Conservation (phyloP, 768 basidiomycete species). For the Daedaleopsis nitida region DNA sequence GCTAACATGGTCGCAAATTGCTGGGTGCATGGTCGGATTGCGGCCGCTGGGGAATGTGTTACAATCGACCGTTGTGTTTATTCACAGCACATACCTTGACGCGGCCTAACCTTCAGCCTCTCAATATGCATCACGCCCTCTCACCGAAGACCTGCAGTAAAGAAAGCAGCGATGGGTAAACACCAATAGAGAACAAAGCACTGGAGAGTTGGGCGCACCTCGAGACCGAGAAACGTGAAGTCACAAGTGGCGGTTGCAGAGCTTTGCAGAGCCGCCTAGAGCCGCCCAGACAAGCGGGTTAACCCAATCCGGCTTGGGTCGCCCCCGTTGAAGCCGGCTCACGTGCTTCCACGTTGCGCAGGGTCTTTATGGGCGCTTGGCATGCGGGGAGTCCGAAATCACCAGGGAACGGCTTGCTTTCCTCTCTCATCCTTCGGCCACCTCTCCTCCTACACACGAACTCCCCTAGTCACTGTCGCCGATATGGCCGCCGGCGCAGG, state of each 20-base stretch:
- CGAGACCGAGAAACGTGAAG: conserved; percentile 2
- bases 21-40: conserved; percentile 59
- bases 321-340: no score
- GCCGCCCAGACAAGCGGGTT: conserved; percentile 1
- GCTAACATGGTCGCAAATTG: conserved; percentile 80
- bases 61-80: conserved; percentile 5
- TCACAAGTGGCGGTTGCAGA: conserved; percentile 3
- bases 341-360: conserved; percentile 20
- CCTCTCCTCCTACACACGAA: neutral
- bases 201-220: conserved; percentile 3
- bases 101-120: conserved; percentile 78
- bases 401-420: conserved; percentile 13
- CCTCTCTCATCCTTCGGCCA: neutral
- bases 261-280: no score
- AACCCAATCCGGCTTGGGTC: conserved; percentile 3
- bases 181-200: neutral
- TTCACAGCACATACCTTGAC: conserved; percentile 54
- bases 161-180: neutral
- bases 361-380: conserved; percentile 4
- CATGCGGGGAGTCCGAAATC: conserved; percentile 13
- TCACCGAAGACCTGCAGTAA: conserved; percentile 8
- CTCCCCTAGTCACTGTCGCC: neutral
- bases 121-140: conserved; percentile 55
- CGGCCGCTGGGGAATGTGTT: conserved; percentile 38
- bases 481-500: conserved; percentile 34